These are phyloP conservation scores for Porphyrellus sp. DNA, from an alignment of 1,284 basidiomycete species.

Conservation along the genomic window DNA sequence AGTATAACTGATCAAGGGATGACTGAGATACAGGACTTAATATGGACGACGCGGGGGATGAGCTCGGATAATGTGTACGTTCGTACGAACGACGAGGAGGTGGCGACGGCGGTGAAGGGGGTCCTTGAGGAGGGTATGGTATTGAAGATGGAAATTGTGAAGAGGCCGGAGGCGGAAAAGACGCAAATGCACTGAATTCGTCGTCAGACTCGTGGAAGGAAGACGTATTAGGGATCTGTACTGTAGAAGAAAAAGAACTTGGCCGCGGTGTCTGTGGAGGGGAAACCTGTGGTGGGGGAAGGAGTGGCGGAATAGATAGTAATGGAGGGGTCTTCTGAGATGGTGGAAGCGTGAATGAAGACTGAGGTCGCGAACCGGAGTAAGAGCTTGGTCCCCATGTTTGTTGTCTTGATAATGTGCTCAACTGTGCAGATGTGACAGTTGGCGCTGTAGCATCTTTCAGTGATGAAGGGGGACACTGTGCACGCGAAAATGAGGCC, in stretches of 20 bases:
- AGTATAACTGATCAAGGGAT: constrained; percentile 25
- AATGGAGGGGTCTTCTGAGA: constrained; percentile 11
- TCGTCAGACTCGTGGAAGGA: constrained; percentile 24
- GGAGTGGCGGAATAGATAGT: constrained; percentile 28
- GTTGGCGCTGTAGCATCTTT: not conserved
- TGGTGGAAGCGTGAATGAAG: constrained; percentile 14
- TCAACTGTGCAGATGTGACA: not conserved
- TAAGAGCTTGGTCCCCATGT: constrained; percentile 5
- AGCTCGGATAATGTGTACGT: constrained; percentile 26
- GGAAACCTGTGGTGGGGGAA: constrained; percentile 32
- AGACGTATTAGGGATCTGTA: not conserved
- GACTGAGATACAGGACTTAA: constrained; percentile 29
- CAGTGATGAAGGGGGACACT: not conserved
- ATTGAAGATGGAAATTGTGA: constrained; percentile 7
- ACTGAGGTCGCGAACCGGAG: constrained; percentile 2
- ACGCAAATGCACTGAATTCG: constrained; percentile 32
- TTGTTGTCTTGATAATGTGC: constrained; percentile 2
- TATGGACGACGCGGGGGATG: constrained; percentile 30
- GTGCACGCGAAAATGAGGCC: constrained; percentile 5
- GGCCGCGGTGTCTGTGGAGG: constrained; percentile 34
- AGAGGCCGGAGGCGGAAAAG: constrained; percentile 15
- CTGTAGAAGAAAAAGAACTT: not conserved
- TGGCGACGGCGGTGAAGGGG: constrained; percentile 29
- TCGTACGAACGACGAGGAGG: constrained; percentile 30
- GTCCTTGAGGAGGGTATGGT: constrained; percentile 8